Conservation (phyloP, 306 rosid genomes). For the Fragaria nilgerrensis region DNA sequence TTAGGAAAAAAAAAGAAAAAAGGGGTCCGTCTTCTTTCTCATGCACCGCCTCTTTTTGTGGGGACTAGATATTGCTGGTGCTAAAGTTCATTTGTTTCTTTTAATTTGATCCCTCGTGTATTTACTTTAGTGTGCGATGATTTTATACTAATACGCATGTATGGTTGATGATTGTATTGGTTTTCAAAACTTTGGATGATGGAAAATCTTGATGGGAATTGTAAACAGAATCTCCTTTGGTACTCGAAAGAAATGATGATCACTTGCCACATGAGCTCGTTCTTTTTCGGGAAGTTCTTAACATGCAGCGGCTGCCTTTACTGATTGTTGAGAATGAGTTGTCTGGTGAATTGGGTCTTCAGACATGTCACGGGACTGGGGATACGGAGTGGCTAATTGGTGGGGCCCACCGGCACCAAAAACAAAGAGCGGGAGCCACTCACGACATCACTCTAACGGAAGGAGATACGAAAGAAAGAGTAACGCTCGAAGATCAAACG, state of each 20-base stretch:
- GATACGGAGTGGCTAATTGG: not conserved
- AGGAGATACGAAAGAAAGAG: not conserved
- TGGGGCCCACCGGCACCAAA: not conserved
- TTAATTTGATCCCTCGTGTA: not conserved
- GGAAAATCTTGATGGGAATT: conserved; percentile 1
- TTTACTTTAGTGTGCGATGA: not conserved
- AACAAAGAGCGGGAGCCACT: not conserved
- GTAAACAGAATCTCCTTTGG: not conserved
- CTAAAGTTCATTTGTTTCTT: conserved; percentile 11
- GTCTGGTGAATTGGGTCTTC: not conserved
- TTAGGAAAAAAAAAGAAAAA: not conserved
- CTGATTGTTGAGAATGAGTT: not conserved
- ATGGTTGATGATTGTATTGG: not conserved
- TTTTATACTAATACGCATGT: not conserved
- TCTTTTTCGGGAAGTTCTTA: not conserved
- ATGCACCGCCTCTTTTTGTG: conserved; percentile 5
- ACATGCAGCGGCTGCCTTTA: not conserved
- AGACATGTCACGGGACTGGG: not conserved
- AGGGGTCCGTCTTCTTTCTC: not conserved
- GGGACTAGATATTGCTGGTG: not conserved
- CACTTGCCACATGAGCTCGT: not conserved
- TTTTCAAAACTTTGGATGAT: not conserved
- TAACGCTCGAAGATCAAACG: not conserved
- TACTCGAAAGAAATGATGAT: not conserved
- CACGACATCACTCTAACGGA: not conserved